A percentile compares a stretch with the other conserved stretches of the same genome.
These are phyloP conservation scores for Trametes cinnabarina DNA, from an alignment of 768 basidiomycete genomes.

Conservation along the genomic window DNA sequence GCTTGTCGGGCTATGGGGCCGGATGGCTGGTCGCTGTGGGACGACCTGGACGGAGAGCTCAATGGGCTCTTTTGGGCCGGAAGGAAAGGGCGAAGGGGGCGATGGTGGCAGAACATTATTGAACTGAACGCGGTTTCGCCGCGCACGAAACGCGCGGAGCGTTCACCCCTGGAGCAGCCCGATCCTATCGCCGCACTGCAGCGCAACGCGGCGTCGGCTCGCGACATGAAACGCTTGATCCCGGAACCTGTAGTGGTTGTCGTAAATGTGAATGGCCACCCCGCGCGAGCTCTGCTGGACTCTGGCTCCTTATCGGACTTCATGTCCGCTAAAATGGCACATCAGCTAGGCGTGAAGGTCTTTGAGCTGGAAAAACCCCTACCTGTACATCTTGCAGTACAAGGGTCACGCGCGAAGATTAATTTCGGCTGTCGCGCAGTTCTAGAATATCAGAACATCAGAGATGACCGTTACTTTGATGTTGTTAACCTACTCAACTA, in stretches of 20 bases:
- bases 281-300: slow-evolving; percentile 23
- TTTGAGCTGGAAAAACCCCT: slow-evolving; percentile 25
- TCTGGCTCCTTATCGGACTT: slow-evolving; percentile 32
- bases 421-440: slow-evolving; percentile 10
- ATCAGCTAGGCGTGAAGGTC: slow-evolving; percentile 24
- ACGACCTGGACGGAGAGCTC: slow-evolving; percentile 4
- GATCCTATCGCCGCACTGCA: slow-evolving; percentile 2
- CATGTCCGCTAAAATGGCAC: slow-evolving; percentile 28
- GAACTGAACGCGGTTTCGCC: not conserved
- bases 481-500: slow-evolving; percentile 13
- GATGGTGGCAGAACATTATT: not conserved
- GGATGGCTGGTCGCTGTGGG: not conserved
- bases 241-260: slow-evolving; percentile 16
- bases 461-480: slow-evolving; percentile 1
- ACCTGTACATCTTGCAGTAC: slow-evolving; percentile 30
- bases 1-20: not conserved
- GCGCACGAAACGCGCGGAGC: not conserved
- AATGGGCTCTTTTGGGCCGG: not conserved
- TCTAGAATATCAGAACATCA: slow-evolving; percentile 6
- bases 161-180: not conserved
- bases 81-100: not conserved
- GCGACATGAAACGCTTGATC: slow-evolving; percentile 7
- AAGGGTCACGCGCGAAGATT: slow-evolving; percentile 31
- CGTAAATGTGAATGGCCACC: slow-evolving; percentile 21
- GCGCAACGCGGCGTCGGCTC: not conserved